Conservation (phyloP, 169 alveolate species). For the Sarcocystis neurona region DNA sequence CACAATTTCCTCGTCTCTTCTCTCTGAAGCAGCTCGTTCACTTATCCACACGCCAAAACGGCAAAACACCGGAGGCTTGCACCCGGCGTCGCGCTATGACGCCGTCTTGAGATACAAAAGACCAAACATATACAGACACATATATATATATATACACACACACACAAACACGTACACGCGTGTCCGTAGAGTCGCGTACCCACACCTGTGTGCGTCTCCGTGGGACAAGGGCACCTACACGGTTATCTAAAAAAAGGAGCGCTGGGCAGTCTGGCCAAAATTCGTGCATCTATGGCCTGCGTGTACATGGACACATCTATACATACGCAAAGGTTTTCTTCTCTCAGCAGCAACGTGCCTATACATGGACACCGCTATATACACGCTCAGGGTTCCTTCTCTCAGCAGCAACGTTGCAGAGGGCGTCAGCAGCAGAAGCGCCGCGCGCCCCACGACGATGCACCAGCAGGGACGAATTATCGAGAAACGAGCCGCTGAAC, state of each 20-base stretch:
- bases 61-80: too few relatives aligned
- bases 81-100: too few relatives aligned
- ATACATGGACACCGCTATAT: not conserved
- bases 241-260: too few relatives aligned
- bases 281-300: not conserved
- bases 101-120: not conserved
- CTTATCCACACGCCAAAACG: too few relatives aligned
- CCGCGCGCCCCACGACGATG: too few relatives aligned
- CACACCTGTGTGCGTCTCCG: not conserved
- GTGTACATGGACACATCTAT: not conserved
- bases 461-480: too few relatives aligned
- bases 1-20: too few relatives aligned
- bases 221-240: too few relatives aligned
- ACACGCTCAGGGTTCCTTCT: not conserved
- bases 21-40: too few relatives aligned
- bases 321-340: not conserved
- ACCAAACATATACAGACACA: not conserved
- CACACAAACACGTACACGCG: not conserved
- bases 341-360: not conserved
- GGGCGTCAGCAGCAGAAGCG: too few relatives aligned
- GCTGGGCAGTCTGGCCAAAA: not conserved
- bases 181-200: not conserved
- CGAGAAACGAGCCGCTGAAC: too few relatives aligned
- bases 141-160: slow-evolving; percentile 22
- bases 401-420: not conserved